Evolutionary conservation across 2,329 filamentous ascomycete species (phyloP), one percentile per base, ranked within the genome.

Genomic region (Colletotrichum tropicicola): DNA sequence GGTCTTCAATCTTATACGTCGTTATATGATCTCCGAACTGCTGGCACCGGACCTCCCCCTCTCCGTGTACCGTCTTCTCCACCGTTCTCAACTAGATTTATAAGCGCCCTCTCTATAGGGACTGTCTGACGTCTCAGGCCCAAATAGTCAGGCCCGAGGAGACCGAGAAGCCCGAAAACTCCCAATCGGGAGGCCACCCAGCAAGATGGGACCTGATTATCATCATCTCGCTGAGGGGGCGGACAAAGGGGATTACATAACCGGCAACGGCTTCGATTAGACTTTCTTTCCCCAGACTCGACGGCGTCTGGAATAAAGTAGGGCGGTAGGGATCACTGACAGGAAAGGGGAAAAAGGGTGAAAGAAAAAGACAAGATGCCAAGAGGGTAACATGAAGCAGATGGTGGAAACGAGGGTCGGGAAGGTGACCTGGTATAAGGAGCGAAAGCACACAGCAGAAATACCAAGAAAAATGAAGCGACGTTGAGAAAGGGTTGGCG

Each of bases 281-380:
- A 54, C 30, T 48, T 64, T 49, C 17, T 48, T 5, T 12, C 19
- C 32, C 21, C 60, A 37, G 21, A 47, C 41, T 41, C 12, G 12
- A 15, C 41, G 54, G 54, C 30, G 45, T 59, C 54, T 53, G 60
- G 30, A 52, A 21, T 59, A 32, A 1, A 63, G 60, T 28, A 13
- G 44, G 23, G 12, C 13, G 13, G 27, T 25, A 19, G 30, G 25
- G 25, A 19, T 21, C n/a, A 25, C 17, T n/a, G 15, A 43, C 32
- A 23, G 13, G 32, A 35, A 12, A 15, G 12, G 28, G 28, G 9
- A 12, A 35, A 15, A 48, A 48, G 21, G 10, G 25, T 54, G 30
- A n/a, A 57, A 47, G 39, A 17, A 15, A n/a, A 27, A 53, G 47
- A 64, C 47, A 48, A 54, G 55, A 64, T 64, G 55, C 55, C 47